phyloP scores from a whole-genome alignment of 768 basidiomycete species.

The Coprinopsis strossmayeri region DNA sequence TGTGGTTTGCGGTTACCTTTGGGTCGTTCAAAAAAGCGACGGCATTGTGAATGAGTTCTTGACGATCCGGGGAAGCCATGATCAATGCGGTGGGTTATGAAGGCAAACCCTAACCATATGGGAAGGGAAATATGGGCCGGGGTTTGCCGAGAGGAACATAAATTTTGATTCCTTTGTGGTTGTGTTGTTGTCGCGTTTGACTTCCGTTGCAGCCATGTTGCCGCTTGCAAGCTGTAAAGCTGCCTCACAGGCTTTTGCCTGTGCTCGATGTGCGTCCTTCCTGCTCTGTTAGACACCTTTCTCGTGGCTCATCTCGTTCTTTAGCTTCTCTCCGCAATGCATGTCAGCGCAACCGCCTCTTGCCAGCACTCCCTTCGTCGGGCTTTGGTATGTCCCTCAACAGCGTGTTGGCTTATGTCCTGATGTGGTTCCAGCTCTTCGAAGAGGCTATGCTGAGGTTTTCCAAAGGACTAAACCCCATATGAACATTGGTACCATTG shows the following conservation, averaged over 20 bases:
- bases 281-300: background rate
- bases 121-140: background rate
- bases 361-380: constrained; percentile 19
- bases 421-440: constrained; percentile 29
- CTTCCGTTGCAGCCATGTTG: constrained; percentile 33
- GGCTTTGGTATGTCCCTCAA: constrained; percentile 22
- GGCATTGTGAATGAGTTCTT: constrained; percentile 75
- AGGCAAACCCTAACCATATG: constrained; percentile 7
- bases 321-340: constrained; percentile 29
- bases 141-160: constrained; percentile 15
- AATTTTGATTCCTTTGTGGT: constrained; percentile 15
- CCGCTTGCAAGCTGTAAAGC: constrained; percentile 45
- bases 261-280: constrained; percentile 34
- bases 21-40: constrained; percentile 82
- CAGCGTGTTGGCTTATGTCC: constrained; percentile 2
- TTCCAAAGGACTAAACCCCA: constrained; percentile 80
- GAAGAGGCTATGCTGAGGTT: constrained; percentile 73
- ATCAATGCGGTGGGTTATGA: constrained; percentile 12
- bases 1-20: constrained; percentile 38
- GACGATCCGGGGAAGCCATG: constrained; percentile 52
- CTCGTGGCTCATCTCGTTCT: constrained; percentile 8
- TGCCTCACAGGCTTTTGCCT: constrained; percentile 40
- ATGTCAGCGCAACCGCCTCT: constrained; percentile 29
- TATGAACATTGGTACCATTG: constrained; percentile 95
- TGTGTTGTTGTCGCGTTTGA: constrained; percentile 11